Evolutionary conservation across 352 stramenopile species (phyloP).

Genomic region (Globisporangium perplexum): DNA sequence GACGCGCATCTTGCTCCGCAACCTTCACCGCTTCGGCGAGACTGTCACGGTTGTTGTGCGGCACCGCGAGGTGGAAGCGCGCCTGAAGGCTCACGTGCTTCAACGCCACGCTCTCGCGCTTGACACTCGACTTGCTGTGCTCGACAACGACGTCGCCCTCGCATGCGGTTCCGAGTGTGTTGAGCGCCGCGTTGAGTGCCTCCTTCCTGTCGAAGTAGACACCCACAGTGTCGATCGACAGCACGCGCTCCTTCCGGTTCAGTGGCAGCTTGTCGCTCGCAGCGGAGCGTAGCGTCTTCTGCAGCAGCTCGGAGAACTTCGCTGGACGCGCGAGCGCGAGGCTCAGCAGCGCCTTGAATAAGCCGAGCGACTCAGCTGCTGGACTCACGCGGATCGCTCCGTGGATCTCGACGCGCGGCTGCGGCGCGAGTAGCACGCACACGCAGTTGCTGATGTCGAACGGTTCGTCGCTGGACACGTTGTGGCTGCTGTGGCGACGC

Average conservation of each 20-base stretch:
- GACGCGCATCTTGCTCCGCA: constrained; percentile 23
- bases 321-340: constrained; percentile 12
- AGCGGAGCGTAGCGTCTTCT: constrained; percentile 32
- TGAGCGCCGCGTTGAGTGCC: constrained; percentile 18
- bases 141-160: constrained; percentile 8
- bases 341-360: constrained; percentile 33
- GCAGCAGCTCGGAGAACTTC: constrained; percentile 20
- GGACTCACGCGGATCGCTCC: constrained; percentile 27
- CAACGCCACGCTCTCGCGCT: constrained; percentile 9
- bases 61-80: constrained; percentile 33
- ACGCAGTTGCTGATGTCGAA: constrained; percentile 39
- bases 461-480: background rate
- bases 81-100: constrained; percentile 22
- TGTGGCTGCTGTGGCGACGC: constrained; percentile 3
- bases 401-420: constrained; percentile 34
- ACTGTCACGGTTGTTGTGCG: constrained; percentile 34
- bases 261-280: constrained; percentile 26
- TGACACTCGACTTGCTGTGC: background rate
- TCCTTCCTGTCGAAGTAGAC: constrained; percentile 22
- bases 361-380: constrained; percentile 8
- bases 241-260: constrained; percentile 34
- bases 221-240: constrained; percentile 23
- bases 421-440: constrained; percentile 38
- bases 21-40: constrained; percentile 24
- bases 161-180: constrained; percentile 10